Evolutionary conservation across 2,329 filamentous ascomycete species (phyloP), one percentile per base, ranked within the genome.

Genomic region (Thyridium curvatum): DNA sequence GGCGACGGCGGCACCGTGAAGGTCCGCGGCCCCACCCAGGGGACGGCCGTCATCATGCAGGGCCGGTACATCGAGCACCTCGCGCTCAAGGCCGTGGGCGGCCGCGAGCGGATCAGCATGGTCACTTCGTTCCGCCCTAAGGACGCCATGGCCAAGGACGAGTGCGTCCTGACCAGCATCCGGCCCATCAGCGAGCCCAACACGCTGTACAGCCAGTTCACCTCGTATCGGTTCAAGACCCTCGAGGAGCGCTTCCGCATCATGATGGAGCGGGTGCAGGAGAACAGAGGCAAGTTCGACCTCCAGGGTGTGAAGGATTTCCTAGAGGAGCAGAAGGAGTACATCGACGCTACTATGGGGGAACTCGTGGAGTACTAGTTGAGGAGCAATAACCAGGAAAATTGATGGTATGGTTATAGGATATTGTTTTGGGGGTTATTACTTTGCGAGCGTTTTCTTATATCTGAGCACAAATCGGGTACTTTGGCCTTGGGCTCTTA

Each of bases 11-110:
- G 74, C 3, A 62, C 78, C 13, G 55, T 75, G 43, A 79, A 77
- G 53, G 70, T 80, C 34, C 66, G 77, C 38, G 76, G 77, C 12
- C 77, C 77, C 30, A 30, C 34, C 18, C 47, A 80, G 75, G 79
- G 77, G 12, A 76, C 69, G 37, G 78, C 75, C 3, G 74, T 82
- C 2, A 66, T 84, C 14, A 63, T 84, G 32, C 80, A 84, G 54
- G 81, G 80, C 12, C 68, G 79, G 16, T 82, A 84, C 58, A 79
- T 84, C 43, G 71, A 77, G 45, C 80, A 84, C 53, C 70, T 76
- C 42, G 81, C 79, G 2, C 65, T 82, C 14, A 71, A 69, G 12
- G 74, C 78, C 9, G 58, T 77, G 2, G 76, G 77, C 14, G 66
- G 66, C 5, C 68, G 69, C 17, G 80, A 84, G 55, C 72, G 79